Evolutionary conservation across 2,329 filamentous ascomycete genomes (phyloP).

Genomic region (Microsporum audouinii): DNA sequence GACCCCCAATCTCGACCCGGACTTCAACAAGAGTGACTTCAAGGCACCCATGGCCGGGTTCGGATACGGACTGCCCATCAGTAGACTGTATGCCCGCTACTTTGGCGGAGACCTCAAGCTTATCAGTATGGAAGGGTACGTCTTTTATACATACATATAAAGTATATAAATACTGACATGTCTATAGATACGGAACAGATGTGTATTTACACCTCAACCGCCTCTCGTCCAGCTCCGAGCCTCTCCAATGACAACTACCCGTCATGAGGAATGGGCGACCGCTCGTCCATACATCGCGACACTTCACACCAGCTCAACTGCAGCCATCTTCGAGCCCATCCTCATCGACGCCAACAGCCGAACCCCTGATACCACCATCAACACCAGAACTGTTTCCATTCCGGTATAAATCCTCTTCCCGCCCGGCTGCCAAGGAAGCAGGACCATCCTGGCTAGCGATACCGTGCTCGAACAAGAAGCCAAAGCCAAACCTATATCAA

Average conservation of each 20-base stretch:
- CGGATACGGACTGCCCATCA: constrained; percentile 94
- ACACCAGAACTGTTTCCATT: background rate
- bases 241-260: constrained; percentile 83
- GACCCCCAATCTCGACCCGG: constrained; percentile 86
- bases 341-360: constrained; percentile 17
- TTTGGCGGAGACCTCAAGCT: constrained; percentile 95
- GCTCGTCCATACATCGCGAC: constrained; percentile 32
- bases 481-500: background rate
- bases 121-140: constrained; percentile 98
- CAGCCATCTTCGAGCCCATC: background rate
- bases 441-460: background rate
- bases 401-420: background rate
- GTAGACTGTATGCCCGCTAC: constrained; percentile 84
- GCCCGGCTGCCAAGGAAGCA: background rate
- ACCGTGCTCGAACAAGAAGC: background rate
- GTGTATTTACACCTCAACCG: constrained; percentile 97
- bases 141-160: constrained; percentile 13
- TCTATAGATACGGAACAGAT: constrained; percentile 79
- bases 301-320: constrained; percentile 22
- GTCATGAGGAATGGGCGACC: constrained; percentile 66
- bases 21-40: constrained; percentile 98
- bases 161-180: constrained; percentile 14
- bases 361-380: constrained; percentile 15
- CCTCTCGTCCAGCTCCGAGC: constrained; percentile 87
- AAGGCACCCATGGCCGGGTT: constrained; percentile 99